phyloP scores from a whole-genome alignment of 2,329 filamentous ascomycete species.

The Colletotrichum karsti region DNA sequence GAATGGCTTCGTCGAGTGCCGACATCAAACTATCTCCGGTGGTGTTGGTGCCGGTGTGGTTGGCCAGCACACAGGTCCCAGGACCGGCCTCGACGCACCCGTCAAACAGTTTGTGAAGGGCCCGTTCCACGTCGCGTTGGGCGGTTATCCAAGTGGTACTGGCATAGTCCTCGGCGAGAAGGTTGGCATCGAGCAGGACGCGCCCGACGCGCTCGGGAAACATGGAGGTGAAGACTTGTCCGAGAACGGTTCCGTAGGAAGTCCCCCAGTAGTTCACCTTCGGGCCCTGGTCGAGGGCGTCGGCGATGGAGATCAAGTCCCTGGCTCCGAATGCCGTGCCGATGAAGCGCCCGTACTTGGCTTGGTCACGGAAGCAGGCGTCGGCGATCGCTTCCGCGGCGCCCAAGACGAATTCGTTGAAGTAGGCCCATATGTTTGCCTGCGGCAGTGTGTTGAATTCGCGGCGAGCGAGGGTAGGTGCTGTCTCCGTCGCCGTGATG shows the following conservation, averaged over 20 bases:
- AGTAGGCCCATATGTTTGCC: slow-evolving; percentile 34
- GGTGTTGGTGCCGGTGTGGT: background rate
- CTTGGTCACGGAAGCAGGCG: slow-evolving; percentile 30
- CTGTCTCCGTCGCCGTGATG: background rate
- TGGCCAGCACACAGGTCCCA: background rate
- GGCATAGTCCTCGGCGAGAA: slow-evolving; percentile 1
- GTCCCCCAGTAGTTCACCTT: slow-evolving; percentile 49
- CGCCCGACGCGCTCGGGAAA: slow-evolving; percentile 44
- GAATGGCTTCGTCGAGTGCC: background rate
- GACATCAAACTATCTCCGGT: background rate
- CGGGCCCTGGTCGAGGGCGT: slow-evolving; percentile 50
- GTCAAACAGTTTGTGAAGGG: background rate
- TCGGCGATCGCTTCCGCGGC: slow-evolving; percentile 15
- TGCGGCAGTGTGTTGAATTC: slow-evolving; percentile 11
- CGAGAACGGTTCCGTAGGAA: slow-evolving; percentile 48
- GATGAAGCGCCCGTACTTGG: slow-evolving; percentile 42
- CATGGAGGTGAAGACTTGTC: slow-evolving; percentile 48
- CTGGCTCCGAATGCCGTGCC: slow-evolving; percentile 53
- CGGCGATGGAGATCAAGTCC: slow-evolving; percentile 53
- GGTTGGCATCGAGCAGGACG: slow-evolving; percentile 37
- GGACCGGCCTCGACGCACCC: slow-evolving; percentile 2
- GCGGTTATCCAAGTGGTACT: background rate
- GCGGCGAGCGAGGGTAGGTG: background rate
- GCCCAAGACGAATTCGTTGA: slow-evolving; percentile 3
- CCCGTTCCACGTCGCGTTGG: background rate